A percentile compares a stretch with the other conserved stretches of the same genome.
phyloP scores from a whole-genome alignment of 306 rosid species.

The Trichosanthes truncata region DNA sequence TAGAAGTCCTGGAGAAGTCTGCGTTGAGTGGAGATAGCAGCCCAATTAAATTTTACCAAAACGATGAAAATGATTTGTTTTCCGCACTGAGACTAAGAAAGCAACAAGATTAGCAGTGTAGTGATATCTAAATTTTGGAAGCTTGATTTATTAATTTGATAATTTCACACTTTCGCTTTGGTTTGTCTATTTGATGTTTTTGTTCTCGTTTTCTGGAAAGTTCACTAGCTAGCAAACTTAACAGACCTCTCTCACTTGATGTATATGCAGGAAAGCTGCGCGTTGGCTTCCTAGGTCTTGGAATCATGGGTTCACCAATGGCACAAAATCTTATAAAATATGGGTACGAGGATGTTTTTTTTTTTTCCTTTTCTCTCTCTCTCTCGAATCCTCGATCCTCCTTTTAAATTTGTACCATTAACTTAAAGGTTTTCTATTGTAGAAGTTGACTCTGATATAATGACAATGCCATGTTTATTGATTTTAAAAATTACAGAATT shows the following conservation, averaged over 20 bases:
- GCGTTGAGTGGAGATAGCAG: background rate
- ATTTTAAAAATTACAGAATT: background rate
- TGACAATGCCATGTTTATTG: background rate
- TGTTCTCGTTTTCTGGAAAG: background rate
- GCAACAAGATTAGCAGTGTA: background rate
- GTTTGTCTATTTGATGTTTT: background rate
- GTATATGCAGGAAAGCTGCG: constrained; percentile 27
- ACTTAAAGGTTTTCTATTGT: background rate
- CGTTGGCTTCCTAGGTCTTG: constrained; percentile 78
- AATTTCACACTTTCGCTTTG: background rate
- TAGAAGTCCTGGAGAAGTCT: background rate
- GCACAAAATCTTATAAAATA: constrained; percentile 71
- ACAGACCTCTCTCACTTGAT: background rate
- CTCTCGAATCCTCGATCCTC: background rate
- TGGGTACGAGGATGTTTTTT: constrained; percentile 41
- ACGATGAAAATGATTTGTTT: background rate
- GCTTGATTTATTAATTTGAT: background rate
- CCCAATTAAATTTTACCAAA: background rate
- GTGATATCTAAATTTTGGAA: background rate
- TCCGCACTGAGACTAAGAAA: background rate
- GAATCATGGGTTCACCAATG: constrained; percentile 98
- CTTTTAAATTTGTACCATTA: background rate
- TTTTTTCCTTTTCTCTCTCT: background rate
- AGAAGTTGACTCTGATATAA: background rate
- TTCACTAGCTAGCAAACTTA: background rate